Evolutionary conservation across 164 flowering plant genomes (phyloP).

Genomic region (Cinnamomum chago): DNA sequence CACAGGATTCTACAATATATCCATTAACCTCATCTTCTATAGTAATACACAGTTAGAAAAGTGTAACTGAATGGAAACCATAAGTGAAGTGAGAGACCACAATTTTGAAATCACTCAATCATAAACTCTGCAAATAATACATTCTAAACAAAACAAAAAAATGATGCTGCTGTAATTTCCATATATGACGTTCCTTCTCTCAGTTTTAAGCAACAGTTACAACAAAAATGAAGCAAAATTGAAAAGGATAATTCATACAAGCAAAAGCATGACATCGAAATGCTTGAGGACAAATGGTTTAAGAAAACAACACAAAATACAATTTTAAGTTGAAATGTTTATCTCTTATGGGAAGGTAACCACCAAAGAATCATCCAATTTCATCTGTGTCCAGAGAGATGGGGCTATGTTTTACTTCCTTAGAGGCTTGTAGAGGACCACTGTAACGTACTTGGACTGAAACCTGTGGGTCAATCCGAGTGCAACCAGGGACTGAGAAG

Average conservation of each 20-base stretch:
- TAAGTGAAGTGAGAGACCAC: too few relatives aligned
- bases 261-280: neutral
- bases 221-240: neutral
- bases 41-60: too few relatives aligned
- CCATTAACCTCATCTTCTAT: too few relatives aligned
- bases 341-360: too few relatives aligned
- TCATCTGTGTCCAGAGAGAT: neutral
- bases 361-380: neutral
- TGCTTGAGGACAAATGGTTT: neutral
- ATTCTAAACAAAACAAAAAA: neutral
- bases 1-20: too few relatives aligned
- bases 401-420: conserved; percentile 33
- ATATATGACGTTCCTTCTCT: too few relatives aligned
- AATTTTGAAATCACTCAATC: too few relatives aligned
- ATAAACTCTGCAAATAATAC: neutral
- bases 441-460: conserved; percentile 85
- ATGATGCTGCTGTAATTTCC: neutral
- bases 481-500: conserved; percentile 72
- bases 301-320: neutral
- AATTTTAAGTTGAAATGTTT: neutral
- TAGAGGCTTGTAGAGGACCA: conserved; percentile 83
- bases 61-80: too few relatives aligned
- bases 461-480: conserved; percentile 79
- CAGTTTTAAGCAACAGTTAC: neutral
- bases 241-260: neutral